Evolutionary conservation across 2,329 filamentous ascomycete genomes (phyloP).

Genomic region (Thermomyces lanuginosus): DNA sequence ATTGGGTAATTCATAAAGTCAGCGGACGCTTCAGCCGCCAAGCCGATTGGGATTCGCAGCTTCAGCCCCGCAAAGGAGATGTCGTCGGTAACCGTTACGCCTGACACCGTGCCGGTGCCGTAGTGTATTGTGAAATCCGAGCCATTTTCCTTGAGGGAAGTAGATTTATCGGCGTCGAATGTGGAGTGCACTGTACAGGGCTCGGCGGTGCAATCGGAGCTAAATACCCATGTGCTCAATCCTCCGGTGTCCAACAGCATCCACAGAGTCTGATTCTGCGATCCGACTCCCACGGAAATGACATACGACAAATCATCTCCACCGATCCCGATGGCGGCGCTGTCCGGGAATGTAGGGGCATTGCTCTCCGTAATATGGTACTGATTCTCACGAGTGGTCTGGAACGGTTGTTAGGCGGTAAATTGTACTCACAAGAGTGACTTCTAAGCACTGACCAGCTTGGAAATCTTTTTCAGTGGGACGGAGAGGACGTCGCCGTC

Average conservation of each 20-base stretch:
- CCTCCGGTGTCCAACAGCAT: conserved; percentile 40
- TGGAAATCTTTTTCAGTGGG: conserved; percentile 22
- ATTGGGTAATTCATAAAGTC: conserved; percentile 68
- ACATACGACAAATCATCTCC: conserved; percentile 41
- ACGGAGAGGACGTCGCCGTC: conserved; percentile 13
- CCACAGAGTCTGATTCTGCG: conserved; percentile 34
- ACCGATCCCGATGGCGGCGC: conserved; percentile 37
- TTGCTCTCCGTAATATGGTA: conserved; percentile 30
- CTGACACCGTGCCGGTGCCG: conserved; percentile 58
- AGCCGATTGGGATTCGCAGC: conserved; percentile 51
- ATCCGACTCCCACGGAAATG: conserved; percentile 34
- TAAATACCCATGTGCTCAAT: conserved; percentile 70
- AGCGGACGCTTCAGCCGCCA: conserved; percentile 53
- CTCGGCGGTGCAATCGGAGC: conserved; percentile 46
- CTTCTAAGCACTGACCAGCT: conserved; percentile 7
- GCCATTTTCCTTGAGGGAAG: conserved; percentile 39
- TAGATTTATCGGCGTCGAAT: conserved; percentile 52
- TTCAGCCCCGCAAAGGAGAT: conserved; percentile 50
- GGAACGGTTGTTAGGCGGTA: conserved; percentile 1
- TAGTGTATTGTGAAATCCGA: conserved; percentile 53
- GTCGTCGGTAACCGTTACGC: conserved; percentile 49
- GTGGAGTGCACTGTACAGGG: conserved; percentile 55
- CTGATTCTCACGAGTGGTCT: conserved; percentile 30
- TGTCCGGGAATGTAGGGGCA: conserved; percentile 28
- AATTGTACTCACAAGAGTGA: not conserved